Conservation (phyloP, 75 land plant genomes). For the Cunninghamia lanceolata region DNA sequence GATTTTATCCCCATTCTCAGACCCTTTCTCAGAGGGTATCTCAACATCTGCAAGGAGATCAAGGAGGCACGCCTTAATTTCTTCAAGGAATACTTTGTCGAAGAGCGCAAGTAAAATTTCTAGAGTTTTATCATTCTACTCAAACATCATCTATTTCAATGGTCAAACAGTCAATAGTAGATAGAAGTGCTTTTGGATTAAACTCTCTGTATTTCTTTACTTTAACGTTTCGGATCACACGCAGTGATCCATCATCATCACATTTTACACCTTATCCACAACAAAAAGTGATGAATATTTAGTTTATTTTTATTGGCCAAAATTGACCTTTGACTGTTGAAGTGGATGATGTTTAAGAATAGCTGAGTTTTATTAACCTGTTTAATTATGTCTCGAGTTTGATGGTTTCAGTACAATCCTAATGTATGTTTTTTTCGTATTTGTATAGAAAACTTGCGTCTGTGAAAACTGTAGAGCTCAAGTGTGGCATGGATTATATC, state of each 20-base stretch:
- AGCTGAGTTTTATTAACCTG: not conserved
- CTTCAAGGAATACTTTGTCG: slow-evolving; percentile 71
- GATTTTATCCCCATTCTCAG: slow-evolving; percentile 89
- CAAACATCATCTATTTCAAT: too few species aligned
- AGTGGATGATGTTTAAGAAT: too few species aligned
- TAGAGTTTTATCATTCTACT: too few species aligned
- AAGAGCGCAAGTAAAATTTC: slow-evolving; percentile 50
- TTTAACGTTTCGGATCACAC: too few species aligned
- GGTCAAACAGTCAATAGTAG: too few species aligned
- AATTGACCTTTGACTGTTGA: too few species aligned
- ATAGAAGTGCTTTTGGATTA: too few species aligned
- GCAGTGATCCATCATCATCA: too few species aligned
- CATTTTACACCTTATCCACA: too few species aligned
- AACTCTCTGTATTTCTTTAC: too few species aligned
- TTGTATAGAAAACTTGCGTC: slow-evolving; percentile 27
- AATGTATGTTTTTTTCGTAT: not conserved
- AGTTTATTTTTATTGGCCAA: too few species aligned
- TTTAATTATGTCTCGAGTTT: not conserved
- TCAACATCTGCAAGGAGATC: slow-evolving; percentile 65
- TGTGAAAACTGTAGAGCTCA: slow-evolving; percentile 13
- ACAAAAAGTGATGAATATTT: too few species aligned
- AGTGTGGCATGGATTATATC: slow-evolving; percentile 84
- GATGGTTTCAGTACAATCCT: not conserved
- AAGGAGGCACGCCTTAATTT: slow-evolving; percentile 57
- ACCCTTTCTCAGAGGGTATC: slow-evolving; percentile 76